Base-by-base conservation (phyloP, 2,329 filamentous ascomycete genomes). In the Aspergillus calidoustus region DNA sequence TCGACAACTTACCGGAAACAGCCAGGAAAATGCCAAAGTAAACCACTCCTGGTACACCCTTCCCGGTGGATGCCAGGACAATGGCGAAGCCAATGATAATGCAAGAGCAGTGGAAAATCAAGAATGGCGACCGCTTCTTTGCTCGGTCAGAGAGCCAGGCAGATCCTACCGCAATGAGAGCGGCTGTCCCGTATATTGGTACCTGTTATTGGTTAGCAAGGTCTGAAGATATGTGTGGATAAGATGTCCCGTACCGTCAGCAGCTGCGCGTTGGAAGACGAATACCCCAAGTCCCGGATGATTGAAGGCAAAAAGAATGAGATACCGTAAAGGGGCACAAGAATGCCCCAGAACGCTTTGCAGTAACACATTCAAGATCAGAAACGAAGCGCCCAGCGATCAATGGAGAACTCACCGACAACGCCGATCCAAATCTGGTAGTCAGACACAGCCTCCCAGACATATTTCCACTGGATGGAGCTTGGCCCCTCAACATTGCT, bases 41-140 rank as follows among this genome's bases (percentile, higher is more conserved):
- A 4, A 80, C 76, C 0, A 81, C 75, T 1, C 78, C 79, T 0
- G 78, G 77, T 1, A 79, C 68, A 2, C 72, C 68, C 30, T 71
- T 70, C 0, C 69, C 69, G 2, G 71, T 73, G 11, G 71, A 69
- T 15, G 73, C 72, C 17, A 82, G 69, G 44, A 76, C 75, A 79
- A 87, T 84, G 28, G 84, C 77, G 61, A 86, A 89, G 0, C 87
- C 87, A 3, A 86, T 74, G 2, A 84, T 74, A 72, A 87, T 86
- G 57, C 83, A 68, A 22, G 77, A 72, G 68, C 88, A 79, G 71
- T 82, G 83, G 15, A 77, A 74, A 13, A 88, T 72, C 54, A 89
- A 81, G 62, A 87, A 89, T 0, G 85, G 85, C 19, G 76, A 78
- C 30, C 77, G 71, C 69, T 84, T 84, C 25, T 83, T 83, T 0